A percentile compares a stretch with the other conserved stretches of the same genome.
These are phyloP conservation scores for Aristolochia californica DNA, from an alignment of 164 flowering plant genomes.

Conservation along the genomic window DNA sequence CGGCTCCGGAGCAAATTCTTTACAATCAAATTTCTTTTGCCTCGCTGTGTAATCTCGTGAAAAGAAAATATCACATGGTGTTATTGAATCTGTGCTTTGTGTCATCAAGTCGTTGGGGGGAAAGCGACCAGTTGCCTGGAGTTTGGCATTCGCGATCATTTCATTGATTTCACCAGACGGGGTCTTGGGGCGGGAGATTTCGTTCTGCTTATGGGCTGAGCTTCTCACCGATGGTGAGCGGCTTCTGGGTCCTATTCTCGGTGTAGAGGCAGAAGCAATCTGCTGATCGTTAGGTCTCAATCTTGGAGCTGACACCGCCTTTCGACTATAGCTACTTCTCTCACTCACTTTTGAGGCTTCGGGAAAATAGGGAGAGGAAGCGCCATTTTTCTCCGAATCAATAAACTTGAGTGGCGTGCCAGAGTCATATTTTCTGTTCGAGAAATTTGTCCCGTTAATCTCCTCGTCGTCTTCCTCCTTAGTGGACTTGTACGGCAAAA, in stretches of 20 bases:
- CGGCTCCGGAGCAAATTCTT: conserved; percentile 4
- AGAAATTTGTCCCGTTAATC: not conserved
- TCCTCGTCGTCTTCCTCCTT: not conserved
- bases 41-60: conserved; percentile 27
- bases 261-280: conserved; percentile 5
- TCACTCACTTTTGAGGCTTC: conserved; percentile 14
- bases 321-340: conserved; percentile 18
- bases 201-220: conserved; percentile 11
- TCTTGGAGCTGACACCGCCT: conserved; percentile 43
- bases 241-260: conserved; percentile 17
- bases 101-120: conserved; percentile 7
- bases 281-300: conserved; percentile 22
- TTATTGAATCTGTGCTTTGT: conserved; percentile 43
- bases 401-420: conserved; percentile 8
- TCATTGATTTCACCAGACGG: conserved; percentile 52
- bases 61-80: conserved; percentile 53
- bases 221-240: conserved; percentile 21
- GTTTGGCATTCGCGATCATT: conserved; percentile 38
- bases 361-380: not conserved
- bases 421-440: conserved; percentile 11
- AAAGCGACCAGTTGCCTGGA: conserved; percentile 7
- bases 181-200: conserved; percentile 16
- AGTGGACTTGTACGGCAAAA: not conserved
- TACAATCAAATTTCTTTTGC: conserved; percentile 15
- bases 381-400: conserved; percentile 7